Evolutionary conservation across 495 filamentous ascomycete species (phyloP).

Genomic region (Daldinia vernicosa): DNA sequence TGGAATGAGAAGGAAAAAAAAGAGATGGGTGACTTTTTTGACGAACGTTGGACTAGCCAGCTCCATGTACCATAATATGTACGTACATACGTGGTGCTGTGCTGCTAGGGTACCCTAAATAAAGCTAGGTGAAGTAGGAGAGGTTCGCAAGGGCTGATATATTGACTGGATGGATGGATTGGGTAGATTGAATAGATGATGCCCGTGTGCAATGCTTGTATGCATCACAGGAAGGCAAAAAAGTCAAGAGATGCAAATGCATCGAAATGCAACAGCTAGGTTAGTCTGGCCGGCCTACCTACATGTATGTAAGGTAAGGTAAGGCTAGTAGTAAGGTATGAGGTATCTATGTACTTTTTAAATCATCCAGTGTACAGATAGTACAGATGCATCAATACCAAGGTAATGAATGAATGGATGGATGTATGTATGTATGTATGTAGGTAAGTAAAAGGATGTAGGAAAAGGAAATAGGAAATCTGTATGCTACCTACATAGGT

Average conservation of each 20-base stretch:
- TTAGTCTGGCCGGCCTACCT: background rate
- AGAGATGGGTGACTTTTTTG: constrained; percentile 7
- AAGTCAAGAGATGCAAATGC: constrained; percentile 25
- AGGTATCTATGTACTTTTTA: constrained; percentile 3
- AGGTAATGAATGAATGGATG: background rate
- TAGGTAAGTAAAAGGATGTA: background rate
- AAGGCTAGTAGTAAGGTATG: background rate
- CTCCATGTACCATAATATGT: constrained; percentile 8
- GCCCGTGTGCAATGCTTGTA: constrained; percentile 3
- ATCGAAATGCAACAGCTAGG: constrained; percentile 23
- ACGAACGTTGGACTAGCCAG: constrained; percentile 12
- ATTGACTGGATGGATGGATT: constrained; percentile 11
- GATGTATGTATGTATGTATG: background rate
- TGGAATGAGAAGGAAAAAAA: background rate
- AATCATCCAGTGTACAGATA: constrained; percentile 1
- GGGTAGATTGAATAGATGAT: constrained; percentile 29
- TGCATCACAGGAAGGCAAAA: constrained; percentile 21
- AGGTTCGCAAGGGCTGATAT: constrained; percentile 34
- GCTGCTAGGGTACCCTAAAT: constrained; percentile 35
- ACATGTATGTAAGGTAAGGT: background rate
- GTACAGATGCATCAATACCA: constrained; percentile 2
- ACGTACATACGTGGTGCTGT: constrained; percentile 8
- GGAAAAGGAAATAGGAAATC: constrained; percentile 1
- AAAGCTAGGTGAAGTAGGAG: constrained; percentile 29
- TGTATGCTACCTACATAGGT: background rate